A percentile compares a stretch with the other conserved stretches of the same genome.
phyloP scores from a whole-genome alignment of 2,329 filamentous ascomycete species.

The Elsinoe perseae region DNA sequence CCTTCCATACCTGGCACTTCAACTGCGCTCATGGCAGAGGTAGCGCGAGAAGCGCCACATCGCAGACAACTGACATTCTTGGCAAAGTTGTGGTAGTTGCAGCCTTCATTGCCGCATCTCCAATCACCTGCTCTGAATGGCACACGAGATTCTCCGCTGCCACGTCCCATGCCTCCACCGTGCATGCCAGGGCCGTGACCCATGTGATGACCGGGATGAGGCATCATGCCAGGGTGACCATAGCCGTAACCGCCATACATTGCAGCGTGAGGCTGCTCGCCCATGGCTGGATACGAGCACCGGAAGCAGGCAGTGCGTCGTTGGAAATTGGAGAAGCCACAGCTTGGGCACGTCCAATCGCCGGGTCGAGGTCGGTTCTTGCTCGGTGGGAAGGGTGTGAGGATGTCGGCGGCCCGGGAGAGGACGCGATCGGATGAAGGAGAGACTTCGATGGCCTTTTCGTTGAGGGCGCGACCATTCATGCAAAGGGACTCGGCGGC shows the following conservation, averaged over 20 bases:
- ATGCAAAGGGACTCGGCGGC: conserved; percentile 97
- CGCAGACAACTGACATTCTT: conserved; percentile 98
- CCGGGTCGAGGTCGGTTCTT: conserved; percentile 96
- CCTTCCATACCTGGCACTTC: conserved; percentile 72
- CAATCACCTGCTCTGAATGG: conserved; percentile 98
- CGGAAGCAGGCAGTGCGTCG: conserved; percentile 97
- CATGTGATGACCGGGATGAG: conserved; percentile 40
- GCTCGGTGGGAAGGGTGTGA: conserved; percentile 94
- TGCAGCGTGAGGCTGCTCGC: conserved; percentile 65
- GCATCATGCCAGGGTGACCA: conserved; percentile 68
- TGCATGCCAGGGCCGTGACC: conserved; percentile 56
- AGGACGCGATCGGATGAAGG: conserved; percentile 95
- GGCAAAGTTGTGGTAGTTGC: conserved; percentile 97
- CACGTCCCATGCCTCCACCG: conserved; percentile 48
- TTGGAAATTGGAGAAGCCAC: conserved; percentile 99
- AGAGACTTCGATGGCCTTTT: conserved; percentile 98
- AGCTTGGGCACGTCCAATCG: conserved; percentile 98
- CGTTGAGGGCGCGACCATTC: conserved; percentile 95
- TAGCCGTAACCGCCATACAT: conserved; percentile 52
- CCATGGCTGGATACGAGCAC: conserved; percentile 95
- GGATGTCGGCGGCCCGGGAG: conserved; percentile 88
- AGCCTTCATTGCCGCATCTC: conserved; percentile 97
- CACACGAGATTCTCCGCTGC: conserved; percentile 65
- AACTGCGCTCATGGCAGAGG: conserved; percentile 88
- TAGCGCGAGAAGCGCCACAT: conserved; percentile 88